Percentiles rank a stretch among this genome's conserved stretches.
phyloP scores from a whole-genome alignment of 2,329 filamentous ascomycete species.

The Venturia asperata region DNA sequence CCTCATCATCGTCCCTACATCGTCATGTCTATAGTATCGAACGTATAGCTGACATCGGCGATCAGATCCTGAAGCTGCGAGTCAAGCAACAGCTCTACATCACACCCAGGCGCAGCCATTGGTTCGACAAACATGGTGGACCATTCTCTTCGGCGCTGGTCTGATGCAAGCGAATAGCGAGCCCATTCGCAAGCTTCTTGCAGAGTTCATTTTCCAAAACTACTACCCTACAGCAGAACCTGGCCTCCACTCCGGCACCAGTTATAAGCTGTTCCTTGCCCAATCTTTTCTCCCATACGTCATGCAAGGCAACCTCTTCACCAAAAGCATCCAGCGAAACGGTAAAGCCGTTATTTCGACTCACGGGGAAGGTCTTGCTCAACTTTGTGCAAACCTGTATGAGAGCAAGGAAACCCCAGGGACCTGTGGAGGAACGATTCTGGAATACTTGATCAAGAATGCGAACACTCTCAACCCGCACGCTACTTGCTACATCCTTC shows the following conservation, averaged over 20 bases:
- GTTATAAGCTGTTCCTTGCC: constrained; percentile 33
- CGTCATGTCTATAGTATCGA: neutral
- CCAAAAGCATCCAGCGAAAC: constrained; percentile 7
- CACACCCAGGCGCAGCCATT: neutral
- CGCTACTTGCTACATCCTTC: constrained; percentile 11
- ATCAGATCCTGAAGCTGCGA: neutral
- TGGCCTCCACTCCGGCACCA: constrained; percentile 9
- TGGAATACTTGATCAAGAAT: neutral
- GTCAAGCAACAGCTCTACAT: neutral
- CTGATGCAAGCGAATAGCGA: constrained; percentile 15
- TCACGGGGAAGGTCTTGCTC: constrained; percentile 1
- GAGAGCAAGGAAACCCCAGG: neutral
- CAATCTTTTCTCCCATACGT: constrained; percentile 42
- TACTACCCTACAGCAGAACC: constrained; percentile 11
- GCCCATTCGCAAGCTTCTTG: constrained; percentile 16
- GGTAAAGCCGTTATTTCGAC: neutral
- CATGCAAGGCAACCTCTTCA: constrained; percentile 38
- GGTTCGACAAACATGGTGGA: constrained; percentile 18
- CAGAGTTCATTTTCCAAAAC: constrained; percentile 14
- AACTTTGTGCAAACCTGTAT: neutral
- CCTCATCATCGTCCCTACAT: neutral
- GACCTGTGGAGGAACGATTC: constrained; percentile 5
- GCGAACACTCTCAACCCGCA: constrained; percentile 7
- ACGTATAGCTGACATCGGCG: neutral
- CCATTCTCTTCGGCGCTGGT: constrained; percentile 11